Evolutionary conservation across 2,329 filamentous ascomycete genomes (phyloP), one percentile per base, ranked within the genome.

Genomic region (Phoma sp.): DNA sequence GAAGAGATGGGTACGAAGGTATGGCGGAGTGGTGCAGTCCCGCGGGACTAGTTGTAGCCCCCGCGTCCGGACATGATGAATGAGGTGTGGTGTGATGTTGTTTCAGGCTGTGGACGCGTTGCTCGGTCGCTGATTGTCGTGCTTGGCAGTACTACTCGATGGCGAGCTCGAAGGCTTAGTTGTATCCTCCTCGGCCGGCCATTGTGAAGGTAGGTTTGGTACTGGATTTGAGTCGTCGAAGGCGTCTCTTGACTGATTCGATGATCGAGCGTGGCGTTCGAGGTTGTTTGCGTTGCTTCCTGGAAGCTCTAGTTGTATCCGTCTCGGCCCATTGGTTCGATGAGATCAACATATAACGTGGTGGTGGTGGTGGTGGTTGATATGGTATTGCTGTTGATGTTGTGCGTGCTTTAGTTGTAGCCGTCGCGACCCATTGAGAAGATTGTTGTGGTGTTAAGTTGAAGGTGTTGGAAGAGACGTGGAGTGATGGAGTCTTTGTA

Each of bases 281-380:
- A 7, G 30, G n/a, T 47, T 25, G 46, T 38, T 56, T 58, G 42
- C 23, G 7, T 53, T 34, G 42, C 26, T 47, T 29, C 47, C 50
- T 42, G 28, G 36, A 36, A 30, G 55, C 34, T 57, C 65, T 67
- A 76, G 73, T 78, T 78, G 73, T 78, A 79, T 43, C 76, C 76
- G 60, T 74, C 51, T 45, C 51, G 51, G 15, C 51, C 51, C 75
- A 75, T 59, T 71, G 72, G 72, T 75, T 32, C 7, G 36, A 53
- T 30, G 48, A 39, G 33, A 49, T 49, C 40, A 42, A 48, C 48
- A 47, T 55, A 15, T 52, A 39, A 25, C 30, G 37, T 25, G 18
- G 10, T 29, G 23, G 11, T 20, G 7, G 4, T 46, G 10, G 15
- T 21, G 55, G 33, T n/a, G 29, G 15, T n/a, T n/a, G n/a, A n/a